Evolutionary conservation across 2,329 filamentous ascomycete species (phyloP).

Genomic region (Cadophora luteo-olivacea): DNA sequence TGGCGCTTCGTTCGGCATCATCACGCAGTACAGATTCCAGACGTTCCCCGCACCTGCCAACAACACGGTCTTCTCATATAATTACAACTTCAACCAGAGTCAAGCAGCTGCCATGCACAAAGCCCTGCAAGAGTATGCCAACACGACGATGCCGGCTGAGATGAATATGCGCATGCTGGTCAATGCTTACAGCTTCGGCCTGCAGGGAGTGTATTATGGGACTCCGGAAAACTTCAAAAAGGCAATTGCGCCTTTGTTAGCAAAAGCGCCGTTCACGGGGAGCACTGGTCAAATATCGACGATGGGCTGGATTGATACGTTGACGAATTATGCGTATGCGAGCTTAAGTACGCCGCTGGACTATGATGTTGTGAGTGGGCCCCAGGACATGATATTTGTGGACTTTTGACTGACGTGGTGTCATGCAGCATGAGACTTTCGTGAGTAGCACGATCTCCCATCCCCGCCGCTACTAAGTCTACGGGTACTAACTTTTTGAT

Average conservation of each 20-base stretch:
- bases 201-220: conserved; percentile 32
- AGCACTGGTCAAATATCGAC: conserved; percentile 16
- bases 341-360: conserved; percentile 25
- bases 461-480: too few relatives aligned
- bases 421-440: conserved; percentile 30
- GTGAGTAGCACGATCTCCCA: conserved; percentile 18
- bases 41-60: conserved; percentile 59
- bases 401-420: background rate
- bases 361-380: conserved; percentile 28
- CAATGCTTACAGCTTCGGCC: conserved; percentile 6
- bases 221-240: conserved; percentile 25
- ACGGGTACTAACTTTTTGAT: background rate
- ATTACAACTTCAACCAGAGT: conserved; percentile 14
- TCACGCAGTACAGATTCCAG: conserved; percentile 43
- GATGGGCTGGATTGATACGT: conserved; percentile 28
- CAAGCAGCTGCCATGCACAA: conserved; percentile 20
- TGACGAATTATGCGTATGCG: conserved; percentile 31
- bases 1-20: conserved; percentile 45
- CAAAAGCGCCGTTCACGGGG: conserved; percentile 21
- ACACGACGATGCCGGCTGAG: conserved; percentile 29
- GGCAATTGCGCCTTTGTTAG: conserved; percentile 25
- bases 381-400: too few relatives aligned
- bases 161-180: conserved; percentile 33
- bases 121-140: conserved; percentile 30
- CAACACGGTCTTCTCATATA: conserved; percentile 29